Conservation (phyloP, 2,329 filamentous ascomycete genomes). For the Trichophyton schoenleinii region DNA sequence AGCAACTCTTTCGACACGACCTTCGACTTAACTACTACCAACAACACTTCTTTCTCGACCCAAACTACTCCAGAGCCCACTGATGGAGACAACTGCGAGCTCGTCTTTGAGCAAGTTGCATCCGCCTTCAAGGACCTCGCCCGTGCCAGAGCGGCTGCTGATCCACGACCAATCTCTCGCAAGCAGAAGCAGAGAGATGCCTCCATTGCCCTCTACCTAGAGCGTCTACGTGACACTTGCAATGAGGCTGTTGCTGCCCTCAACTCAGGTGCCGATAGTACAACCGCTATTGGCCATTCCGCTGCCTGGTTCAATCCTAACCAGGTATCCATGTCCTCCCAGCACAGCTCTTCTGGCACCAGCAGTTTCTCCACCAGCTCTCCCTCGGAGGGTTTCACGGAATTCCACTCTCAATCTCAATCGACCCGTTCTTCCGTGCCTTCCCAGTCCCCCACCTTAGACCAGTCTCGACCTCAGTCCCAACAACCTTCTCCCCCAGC, state of each 20-base stretch:
- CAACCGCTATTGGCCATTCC: neutral
- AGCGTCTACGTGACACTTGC: constrained; percentile 24
- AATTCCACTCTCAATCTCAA: constrained; percentile 1
- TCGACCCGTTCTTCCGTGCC: neutral
- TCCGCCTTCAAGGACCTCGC: constrained; percentile 22
- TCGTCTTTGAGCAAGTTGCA: constrained; percentile 11
- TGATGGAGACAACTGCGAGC: constrained; percentile 4
- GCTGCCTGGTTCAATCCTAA: constrained; percentile 5
- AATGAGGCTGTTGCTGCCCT: constrained; percentile 12
- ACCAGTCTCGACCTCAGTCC: constrained; percentile 1
- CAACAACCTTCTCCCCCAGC: neutral
- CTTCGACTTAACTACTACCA: neutral
- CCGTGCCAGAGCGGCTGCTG: constrained; percentile 27
- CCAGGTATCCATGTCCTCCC: constrained; percentile 6
- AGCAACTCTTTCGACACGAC: neutral
- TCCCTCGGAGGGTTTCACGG: neutral
- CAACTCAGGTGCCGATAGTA: neutral
- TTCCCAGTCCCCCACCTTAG: neutral
- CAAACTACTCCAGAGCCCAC: neutral
- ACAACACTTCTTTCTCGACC: neutral
- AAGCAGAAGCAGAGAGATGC: constrained; percentile 33
- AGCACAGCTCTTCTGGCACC: constrained; percentile 8
- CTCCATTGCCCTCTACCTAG: constrained; percentile 30
- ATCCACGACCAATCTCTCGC: constrained; percentile 23
- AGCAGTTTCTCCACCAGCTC: constrained; percentile 16